These are phyloP conservation scores for Fremontodendron californicum DNA, from an alignment of 345 rosid genomes.

Conservation along the genomic window DNA sequence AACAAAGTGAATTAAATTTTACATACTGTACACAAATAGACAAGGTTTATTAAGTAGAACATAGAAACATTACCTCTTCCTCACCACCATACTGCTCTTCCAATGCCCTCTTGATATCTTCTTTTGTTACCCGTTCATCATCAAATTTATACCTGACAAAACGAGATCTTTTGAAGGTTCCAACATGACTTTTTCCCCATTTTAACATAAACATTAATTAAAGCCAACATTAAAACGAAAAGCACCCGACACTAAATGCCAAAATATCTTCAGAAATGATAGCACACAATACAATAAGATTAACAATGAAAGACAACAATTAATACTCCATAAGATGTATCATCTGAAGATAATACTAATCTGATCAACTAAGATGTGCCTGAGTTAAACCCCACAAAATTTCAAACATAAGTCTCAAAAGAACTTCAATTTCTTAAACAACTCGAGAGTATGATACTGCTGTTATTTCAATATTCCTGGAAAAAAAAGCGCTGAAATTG, in stretches of 20 bases:
- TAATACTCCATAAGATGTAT: not conserved
- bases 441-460: not conserved
- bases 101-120: conserved; percentile 80
- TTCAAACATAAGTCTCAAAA: not conserved
- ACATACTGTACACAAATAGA: conserved; percentile 8
- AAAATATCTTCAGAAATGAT: not conserved
- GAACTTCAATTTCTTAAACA: not conserved
- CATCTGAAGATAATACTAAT: not conserved
- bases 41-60: not conserved
- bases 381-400: not conserved
- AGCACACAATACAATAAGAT: not conserved
- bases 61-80: conserved; percentile 71
- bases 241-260: not conserved
- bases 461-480: not conserved
- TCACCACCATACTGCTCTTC: conserved; percentile 99
- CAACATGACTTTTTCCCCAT: not conserved
- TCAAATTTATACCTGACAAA: conserved; percentile 84
- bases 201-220: not conserved
- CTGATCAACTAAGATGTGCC: not conserved
- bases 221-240: not conserved
- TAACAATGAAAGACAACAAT: not conserved
- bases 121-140: conserved; percentile 98
- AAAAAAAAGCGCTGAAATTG: not conserved
- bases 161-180: not conserved
- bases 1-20: conserved; percentile 14